Evolutionary conservation across 257 asterid species (phyloP).

Genomic region (Verbena officinalis): DNA sequence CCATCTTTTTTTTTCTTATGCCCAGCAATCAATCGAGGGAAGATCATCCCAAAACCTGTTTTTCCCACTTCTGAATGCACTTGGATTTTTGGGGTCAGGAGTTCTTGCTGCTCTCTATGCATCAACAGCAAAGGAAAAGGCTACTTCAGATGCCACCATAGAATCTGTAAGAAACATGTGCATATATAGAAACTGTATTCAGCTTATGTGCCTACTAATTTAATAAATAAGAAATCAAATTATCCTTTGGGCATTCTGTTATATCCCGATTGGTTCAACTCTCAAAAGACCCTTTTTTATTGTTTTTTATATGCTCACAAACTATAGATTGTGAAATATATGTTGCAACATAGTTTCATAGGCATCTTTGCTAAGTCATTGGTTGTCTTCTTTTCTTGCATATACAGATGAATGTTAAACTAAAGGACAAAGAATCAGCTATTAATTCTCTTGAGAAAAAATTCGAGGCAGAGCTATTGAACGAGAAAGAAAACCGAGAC

Average conservation of each 20-base stretch:
- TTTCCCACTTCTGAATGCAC: conserved; percentile 58
- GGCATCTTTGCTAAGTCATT: too few relatives aligned
- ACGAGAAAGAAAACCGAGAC: conserved; percentile 50
- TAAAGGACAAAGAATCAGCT: conserved; percentile 59
- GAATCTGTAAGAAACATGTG: conserved; percentile 94
- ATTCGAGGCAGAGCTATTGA: conserved; percentile 50
- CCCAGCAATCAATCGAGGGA: conserved; percentile 49
- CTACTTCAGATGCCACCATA: conserved; percentile 51
- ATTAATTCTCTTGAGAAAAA: conserved; percentile 50
- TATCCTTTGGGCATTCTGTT: too few relatives aligned
- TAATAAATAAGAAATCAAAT: too few relatives aligned
- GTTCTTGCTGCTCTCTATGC: conserved; percentile 73
- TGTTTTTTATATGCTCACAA: too few relatives aligned
- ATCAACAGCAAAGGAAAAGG: conserved; percentile 53
- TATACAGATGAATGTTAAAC: conserved; percentile 60
- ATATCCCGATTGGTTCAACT: too few relatives aligned
- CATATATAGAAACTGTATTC: too few relatives aligned
- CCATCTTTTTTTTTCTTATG: conserved; percentile 31
- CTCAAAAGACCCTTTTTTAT: too few relatives aligned
- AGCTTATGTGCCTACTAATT: too few relatives aligned
- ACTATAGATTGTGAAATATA: too few relatives aligned
- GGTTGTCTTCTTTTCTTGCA: conserved; percentile 26
- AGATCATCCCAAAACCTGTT: conserved; percentile 44
- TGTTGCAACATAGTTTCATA: too few relatives aligned
- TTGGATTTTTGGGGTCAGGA: conserved; percentile 67